Percentiles rank a stretch among this genome's conserved stretches.
Conservation (phyloP, 768 basidiomycete species). For the Mrakia frigida region DNA sequence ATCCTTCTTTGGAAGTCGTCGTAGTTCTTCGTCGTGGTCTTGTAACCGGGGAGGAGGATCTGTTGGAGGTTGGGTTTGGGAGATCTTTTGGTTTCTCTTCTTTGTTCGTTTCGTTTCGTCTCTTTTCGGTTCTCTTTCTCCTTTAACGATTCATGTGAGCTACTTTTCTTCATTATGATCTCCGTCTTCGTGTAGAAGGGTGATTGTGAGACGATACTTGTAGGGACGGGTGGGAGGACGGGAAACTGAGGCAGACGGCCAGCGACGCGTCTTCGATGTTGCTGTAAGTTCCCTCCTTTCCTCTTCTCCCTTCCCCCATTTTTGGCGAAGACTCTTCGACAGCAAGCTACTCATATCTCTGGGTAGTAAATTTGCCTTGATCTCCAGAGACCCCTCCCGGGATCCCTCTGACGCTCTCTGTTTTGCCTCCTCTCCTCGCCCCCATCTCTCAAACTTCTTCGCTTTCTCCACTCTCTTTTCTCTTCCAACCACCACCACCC, state of each 20-base stretch:
- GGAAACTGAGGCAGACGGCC: too few relatives aligned
- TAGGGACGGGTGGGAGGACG: too few relatives aligned
- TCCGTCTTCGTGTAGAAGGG: neutral
- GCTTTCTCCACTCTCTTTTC: neutral
- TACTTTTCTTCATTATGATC: neutral
- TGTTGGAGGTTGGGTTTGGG: too few relatives aligned
- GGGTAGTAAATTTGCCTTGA: too few relatives aligned
- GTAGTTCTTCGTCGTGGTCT: conserved; percentile 17
- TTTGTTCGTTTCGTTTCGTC: neutral
- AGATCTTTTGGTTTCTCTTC: neutral
- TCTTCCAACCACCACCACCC: neutral
- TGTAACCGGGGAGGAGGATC: too few relatives aligned
- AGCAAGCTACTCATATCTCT: too few relatives aligned
- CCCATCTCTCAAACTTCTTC: neutral
- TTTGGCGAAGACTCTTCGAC: too few relatives aligned
- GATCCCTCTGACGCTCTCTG: neutral
- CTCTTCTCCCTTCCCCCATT: too few relatives aligned
- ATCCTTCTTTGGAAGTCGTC: conserved; percentile 58
- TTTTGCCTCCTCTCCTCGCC: neutral
- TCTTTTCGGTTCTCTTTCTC: neutral
- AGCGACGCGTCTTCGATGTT: too few relatives aligned
- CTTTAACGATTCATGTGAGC: conserved; percentile 1
- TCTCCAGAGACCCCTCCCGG: too few relatives aligned
- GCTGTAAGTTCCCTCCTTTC: too few relatives aligned
- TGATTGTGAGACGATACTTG: too few relatives aligned